Conservation (phyloP, 2,329 filamentous ascomycete species). For the Penicillium paneum region DNA sequence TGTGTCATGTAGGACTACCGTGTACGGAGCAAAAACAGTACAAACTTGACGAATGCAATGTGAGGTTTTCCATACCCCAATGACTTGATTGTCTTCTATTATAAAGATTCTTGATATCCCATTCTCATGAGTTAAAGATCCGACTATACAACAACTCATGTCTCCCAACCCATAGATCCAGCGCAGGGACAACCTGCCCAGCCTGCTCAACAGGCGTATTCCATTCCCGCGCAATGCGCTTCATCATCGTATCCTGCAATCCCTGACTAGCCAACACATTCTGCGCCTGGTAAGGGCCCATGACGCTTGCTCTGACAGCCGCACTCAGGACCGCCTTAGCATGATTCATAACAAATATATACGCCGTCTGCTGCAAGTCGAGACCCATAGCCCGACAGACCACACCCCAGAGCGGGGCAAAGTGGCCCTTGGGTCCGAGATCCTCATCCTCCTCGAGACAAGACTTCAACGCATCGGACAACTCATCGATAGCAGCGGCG, state of each 20-base stretch:
- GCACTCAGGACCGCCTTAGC: slow-evolving; percentile 62
- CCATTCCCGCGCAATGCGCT: slow-evolving; percentile 50
- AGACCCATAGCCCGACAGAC: slow-evolving; percentile 54
- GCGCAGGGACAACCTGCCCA: slow-evolving; percentile 58
- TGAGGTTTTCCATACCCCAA: neutral
- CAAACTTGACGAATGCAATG: slow-evolving; percentile 24
- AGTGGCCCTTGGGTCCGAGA: slow-evolving; percentile 50
- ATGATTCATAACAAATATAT: slow-evolving; percentile 63
- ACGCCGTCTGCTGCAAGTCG: slow-evolving; percentile 52
- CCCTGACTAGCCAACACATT: slow-evolving; percentile 53
- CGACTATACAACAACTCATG: slow-evolving; percentile 65
- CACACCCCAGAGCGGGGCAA: slow-evolving; percentile 60
- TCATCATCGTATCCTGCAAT: slow-evolving; percentile 52
- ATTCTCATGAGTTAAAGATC: slow-evolving; percentile 61
- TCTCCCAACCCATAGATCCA: slow-evolving; percentile 64
- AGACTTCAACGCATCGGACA: slow-evolving; percentile 40
- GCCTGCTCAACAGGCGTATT: slow-evolving; percentile 52
- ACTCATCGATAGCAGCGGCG: slow-evolving; percentile 33
- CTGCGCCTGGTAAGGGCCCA: slow-evolving; percentile 65
- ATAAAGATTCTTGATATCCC: neutral
- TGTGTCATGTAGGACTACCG: slow-evolving; percentile 36
- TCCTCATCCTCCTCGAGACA: slow-evolving; percentile 26
- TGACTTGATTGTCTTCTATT: neutral
- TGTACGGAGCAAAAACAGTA: slow-evolving; percentile 18
- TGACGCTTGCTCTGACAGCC: slow-evolving; percentile 60